phyloP scores from a whole-genome alignment of 73 alveolate genomes.

The Diophrys sp. region DNA sequence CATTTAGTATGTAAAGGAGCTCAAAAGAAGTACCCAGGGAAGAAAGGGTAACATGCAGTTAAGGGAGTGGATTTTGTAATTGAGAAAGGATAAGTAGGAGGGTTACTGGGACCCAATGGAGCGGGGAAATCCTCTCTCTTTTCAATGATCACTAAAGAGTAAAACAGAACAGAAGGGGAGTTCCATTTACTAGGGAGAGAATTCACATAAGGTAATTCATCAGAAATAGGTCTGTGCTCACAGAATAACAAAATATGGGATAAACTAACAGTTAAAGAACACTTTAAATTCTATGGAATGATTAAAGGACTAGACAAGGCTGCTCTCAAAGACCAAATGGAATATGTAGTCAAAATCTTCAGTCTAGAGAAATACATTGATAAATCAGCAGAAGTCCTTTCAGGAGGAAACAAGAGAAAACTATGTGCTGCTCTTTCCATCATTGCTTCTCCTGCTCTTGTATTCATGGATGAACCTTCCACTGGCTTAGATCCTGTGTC shows the following conservation, averaged over 20 bases:
- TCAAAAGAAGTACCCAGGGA: conserved; percentile 6
- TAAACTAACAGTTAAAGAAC: conserved; percentile 67
- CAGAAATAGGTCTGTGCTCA: conserved; percentile 69
- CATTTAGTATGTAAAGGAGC: not conserved
- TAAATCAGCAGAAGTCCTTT: conserved; percentile 34
- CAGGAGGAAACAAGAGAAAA: conserved; percentile 77
- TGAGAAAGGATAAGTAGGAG: conserved; percentile 74
- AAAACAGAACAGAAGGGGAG: conserved; percentile 41
- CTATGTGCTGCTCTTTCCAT: conserved; percentile 70
- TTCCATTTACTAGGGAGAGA: conserved; percentile 32
- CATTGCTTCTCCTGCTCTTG: conserved; percentile 57
- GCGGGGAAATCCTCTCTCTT: conserved; percentile 96
- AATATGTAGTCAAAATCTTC: conserved; percentile 11
- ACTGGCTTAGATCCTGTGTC: conserved; percentile 80
- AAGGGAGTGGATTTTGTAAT: conserved; percentile 74
- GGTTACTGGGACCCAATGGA: conserved; percentile 91
- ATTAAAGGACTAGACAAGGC: conserved; percentile 7
- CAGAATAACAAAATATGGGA: conserved; percentile 67
- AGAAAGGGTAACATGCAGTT: conserved; percentile 55
- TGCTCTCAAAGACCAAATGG: not conserved
- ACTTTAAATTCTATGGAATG: conserved; percentile 55
- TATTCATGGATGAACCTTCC: conserved; percentile 80
- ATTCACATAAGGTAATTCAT: not conserved
- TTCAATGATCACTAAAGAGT: conserved; percentile 69
- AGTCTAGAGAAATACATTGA: conserved; percentile 31